Conservation (phyloP, 2,329 filamentous ascomycete genomes). For the Epicoccum nigrum region DNA sequence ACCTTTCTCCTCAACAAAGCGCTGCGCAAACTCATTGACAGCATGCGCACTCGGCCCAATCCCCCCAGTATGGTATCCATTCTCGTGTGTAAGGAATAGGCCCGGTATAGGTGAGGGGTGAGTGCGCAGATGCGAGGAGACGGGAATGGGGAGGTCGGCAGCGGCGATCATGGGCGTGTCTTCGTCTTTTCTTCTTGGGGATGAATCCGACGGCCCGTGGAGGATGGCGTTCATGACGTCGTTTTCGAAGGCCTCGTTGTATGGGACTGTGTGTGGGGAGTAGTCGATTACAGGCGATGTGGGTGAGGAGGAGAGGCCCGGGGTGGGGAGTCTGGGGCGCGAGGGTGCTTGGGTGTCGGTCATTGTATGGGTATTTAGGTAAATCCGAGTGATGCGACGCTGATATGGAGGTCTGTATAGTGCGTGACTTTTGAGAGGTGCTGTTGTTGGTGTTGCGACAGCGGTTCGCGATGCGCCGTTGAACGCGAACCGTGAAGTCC, state of each 20-base stretch:
- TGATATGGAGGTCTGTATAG: too few relatives aligned
- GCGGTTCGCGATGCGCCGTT: not conserved
- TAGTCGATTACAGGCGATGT: conserved; percentile 47
- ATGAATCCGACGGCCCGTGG: conserved; percentile 36
- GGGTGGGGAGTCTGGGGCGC: conserved; percentile 42
- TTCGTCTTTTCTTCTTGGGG: conserved; percentile 28
- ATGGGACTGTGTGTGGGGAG: conserved; percentile 52
- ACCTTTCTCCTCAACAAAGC: conserved; percentile 48
- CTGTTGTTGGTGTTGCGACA: conserved; percentile 3
- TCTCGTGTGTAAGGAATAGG: conserved; percentile 53
- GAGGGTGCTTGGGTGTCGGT: conserved; percentile 29
- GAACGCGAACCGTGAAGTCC: not conserved
- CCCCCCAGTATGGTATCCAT: conserved; percentile 57
- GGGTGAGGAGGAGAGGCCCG: conserved; percentile 35
- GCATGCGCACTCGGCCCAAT: conserved; percentile 49
- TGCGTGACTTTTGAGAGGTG: not conserved
- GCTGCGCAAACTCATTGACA: conserved; percentile 44
- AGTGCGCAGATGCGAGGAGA: conserved; percentile 51
- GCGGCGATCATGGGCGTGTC: conserved; percentile 37
- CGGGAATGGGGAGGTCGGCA: conserved; percentile 50
- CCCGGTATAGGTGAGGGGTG: conserved; percentile 52
- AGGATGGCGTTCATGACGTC: conserved; percentile 50
- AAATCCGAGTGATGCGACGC: not conserved
- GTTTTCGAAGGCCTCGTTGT: conserved; percentile 54
- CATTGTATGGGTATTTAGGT: conserved; percentile 18